Conservation (phyloP, 2,329 filamentous ascomycete species). For the Dichotomopilus funicola region DNA sequence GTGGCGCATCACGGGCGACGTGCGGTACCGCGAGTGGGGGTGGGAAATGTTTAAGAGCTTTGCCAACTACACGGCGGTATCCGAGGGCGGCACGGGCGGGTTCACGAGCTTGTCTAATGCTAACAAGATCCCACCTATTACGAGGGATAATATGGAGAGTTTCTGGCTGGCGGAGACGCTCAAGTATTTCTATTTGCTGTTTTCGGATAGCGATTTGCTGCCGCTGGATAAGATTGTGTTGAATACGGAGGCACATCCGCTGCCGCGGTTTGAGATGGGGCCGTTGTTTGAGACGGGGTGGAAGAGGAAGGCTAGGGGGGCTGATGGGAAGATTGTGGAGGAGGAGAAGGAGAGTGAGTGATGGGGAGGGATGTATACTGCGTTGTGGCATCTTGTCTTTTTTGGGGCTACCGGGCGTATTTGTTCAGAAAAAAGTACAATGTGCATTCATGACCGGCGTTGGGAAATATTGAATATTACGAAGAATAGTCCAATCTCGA, state of each 20-base stretch:
- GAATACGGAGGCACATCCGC: slow-evolving; percentile 90
- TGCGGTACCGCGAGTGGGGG: slow-evolving; percentile 87
- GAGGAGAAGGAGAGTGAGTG: neutral
- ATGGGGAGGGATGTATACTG: neutral
- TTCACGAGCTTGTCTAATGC: slow-evolving; percentile 79
- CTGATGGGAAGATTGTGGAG: slow-evolving; percentile 34
- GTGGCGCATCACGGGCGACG: slow-evolving; percentile 94
- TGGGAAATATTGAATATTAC: too few species aligned
- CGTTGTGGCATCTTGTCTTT: too few species aligned
- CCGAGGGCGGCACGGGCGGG: slow-evolving; percentile 57
- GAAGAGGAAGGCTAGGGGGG: slow-evolving; percentile 60
- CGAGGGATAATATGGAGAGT: slow-evolving; percentile 92
- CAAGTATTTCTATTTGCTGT: slow-evolving; percentile 95
- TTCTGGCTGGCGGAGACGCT: slow-evolving; percentile 98
- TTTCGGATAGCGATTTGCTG: slow-evolving; percentile 74
- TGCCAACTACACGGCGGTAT: slow-evolving; percentile 73
- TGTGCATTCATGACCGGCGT: too few species aligned
- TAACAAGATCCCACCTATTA: slow-evolving; percentile 59
- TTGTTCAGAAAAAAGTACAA: too few species aligned
- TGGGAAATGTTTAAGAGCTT: slow-evolving; percentile 98
- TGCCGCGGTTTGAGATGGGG: slow-evolving; percentile 80
- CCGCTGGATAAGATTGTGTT: slow-evolving; percentile 83
- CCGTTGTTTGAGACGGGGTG: slow-evolving; percentile 75
- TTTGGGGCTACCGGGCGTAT: too few species aligned
- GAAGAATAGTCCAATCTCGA: too few species aligned